Base-by-base conservation (phyloP, 257 asterid species). In the Haberlea rhodopensis region DNA sequence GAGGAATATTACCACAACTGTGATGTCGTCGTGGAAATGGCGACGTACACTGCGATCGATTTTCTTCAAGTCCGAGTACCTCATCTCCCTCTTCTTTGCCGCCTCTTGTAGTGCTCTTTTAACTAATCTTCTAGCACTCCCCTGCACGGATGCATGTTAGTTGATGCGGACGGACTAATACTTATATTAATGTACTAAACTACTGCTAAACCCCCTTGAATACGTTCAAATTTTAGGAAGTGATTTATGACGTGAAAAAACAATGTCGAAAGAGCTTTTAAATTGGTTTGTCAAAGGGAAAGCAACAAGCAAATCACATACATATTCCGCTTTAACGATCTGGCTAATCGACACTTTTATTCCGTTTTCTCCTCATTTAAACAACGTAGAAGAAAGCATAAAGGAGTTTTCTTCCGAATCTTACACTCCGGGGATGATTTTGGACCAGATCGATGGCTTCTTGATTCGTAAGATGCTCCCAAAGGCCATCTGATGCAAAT, bases 61-160 rank as follows among this genome's bases (percentile, higher is more conserved):
- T 66, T 85, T 87, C 84, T 87, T 90, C 88, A 90, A 70, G 76
- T 90, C 97, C 0, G 96, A 87, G 76, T 90, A 90, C 66, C 97
- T 85, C 97, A 90, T 90, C 69, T 90, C 97, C 72, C 97, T 75
- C 71, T 90, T 90, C 85, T 87, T 90, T 0, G 96, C 96, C 53
- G 97, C 97, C 81, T 78, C 95, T 75, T 75, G 96, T 26, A 90
- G 52, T 40, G 96, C 96, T 22, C 84, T 73, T 71, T 90, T 90
- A 58, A 90, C 90, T 67, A 90, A 73, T 82, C 88, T 85, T 80
- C 76, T 77, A 13, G 97, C 96, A 67, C 85, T 87, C 37, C 96
- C 97, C 96, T 90, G 90, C 71, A 32, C 49, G 11, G 5, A 24
- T 60, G 29, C 29, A 22, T 32, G 51, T 6, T 22, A 15, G 63